Conservation (phyloP, 176 grass and related monocot genomes). For the Paspalum notatum region DNA sequence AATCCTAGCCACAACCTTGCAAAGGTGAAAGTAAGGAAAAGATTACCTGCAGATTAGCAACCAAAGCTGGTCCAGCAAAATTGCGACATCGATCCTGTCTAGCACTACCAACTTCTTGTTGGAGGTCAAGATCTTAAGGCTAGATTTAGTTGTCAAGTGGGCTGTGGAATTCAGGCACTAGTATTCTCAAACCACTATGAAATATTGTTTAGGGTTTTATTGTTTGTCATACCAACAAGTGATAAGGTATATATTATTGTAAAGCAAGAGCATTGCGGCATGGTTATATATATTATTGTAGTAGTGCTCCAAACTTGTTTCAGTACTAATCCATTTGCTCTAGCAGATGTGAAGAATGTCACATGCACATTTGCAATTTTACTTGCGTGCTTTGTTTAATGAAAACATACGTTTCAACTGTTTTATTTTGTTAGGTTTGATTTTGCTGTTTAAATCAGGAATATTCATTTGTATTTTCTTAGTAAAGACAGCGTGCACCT, state of each 20-base stretch:
- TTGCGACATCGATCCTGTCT: background rate
- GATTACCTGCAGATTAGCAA: too few species aligned
- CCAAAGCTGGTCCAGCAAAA: too few species aligned
- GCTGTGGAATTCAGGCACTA: slow-evolving; percentile 12
- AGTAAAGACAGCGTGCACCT: background rate
- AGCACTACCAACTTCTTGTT: background rate
- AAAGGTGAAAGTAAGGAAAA: too few species aligned
- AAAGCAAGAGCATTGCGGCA: background rate
- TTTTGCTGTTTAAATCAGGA: background rate
- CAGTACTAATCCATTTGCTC: background rate
- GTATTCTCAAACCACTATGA: slow-evolving; percentile 28
- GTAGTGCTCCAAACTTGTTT: slow-evolving; percentile 18
- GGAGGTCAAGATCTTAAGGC: background rate
- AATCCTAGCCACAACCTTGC: too few species aligned
- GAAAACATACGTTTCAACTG: background rate
- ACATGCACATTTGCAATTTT: background rate
- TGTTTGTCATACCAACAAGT: slow-evolving; percentile 9
- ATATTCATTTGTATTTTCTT: background rate
- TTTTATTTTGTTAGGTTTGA: background rate
- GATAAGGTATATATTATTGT: slow-evolving; percentile 32
- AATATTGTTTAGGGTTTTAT: slow-evolving; percentile 22
- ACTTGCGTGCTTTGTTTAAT: too few species aligned
- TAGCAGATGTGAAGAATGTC: background rate
- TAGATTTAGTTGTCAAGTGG: background rate
- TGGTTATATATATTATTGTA: background rate